Percentiles rank a stretch among this genome's conserved stretches.
Evolutionary conservation across 306 rosid genomes (phyloP).

Genomic region (Lotus japonicus): DNA sequence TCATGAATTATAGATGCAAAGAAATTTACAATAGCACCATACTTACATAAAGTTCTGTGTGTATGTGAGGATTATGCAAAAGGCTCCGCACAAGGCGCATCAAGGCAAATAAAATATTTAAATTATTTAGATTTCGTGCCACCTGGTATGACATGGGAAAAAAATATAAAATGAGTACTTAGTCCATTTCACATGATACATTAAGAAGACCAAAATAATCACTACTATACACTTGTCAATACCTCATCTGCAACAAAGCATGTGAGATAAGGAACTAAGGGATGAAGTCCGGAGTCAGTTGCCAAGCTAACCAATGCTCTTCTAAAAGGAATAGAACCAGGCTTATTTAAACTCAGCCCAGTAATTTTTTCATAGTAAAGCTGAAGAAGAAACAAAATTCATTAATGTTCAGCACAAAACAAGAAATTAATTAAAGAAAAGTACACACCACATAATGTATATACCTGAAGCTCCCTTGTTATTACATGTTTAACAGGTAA

Average conservation of each 20-base stretch:
- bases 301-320: slow-evolving; percentile 74
- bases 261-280: slow-evolving; percentile 74
- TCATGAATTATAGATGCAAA: slow-evolving; percentile 5
- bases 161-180: slow-evolving; percentile 11
- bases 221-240: slow-evolving; percentile 5
- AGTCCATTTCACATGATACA: slow-evolving; percentile 1
- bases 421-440: slow-evolving; percentile 1
- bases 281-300: slow-evolving; percentile 82
- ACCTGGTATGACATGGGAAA: slow-evolving; percentile 46
- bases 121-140: slow-evolving; percentile 48
- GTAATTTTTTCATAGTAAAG: slow-evolving; percentile 75
- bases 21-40: slow-evolving; percentile 6
- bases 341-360: slow-evolving; percentile 49
- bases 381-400: slow-evolving; percentile 41
- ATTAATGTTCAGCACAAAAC: background rate
- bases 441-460: slow-evolving; percentile 3
- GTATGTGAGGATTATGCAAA: slow-evolving; percentile 74
- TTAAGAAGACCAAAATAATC: background rate
- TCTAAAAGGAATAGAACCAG: slow-evolving; percentile 53
- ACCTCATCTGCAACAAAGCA: slow-evolving; percentile 87
- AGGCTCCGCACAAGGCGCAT: slow-evolving; percentile 79
- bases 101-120: slow-evolving; percentile 50
- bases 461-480: slow-evolving; percentile 82
- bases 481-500: slow-evolving; percentile 66
- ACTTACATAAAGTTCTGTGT: slow-evolving; percentile 87